phyloP scores from a whole-genome alignment of 306 rosid species.

The Cucurbita argyrosperma region DNA sequence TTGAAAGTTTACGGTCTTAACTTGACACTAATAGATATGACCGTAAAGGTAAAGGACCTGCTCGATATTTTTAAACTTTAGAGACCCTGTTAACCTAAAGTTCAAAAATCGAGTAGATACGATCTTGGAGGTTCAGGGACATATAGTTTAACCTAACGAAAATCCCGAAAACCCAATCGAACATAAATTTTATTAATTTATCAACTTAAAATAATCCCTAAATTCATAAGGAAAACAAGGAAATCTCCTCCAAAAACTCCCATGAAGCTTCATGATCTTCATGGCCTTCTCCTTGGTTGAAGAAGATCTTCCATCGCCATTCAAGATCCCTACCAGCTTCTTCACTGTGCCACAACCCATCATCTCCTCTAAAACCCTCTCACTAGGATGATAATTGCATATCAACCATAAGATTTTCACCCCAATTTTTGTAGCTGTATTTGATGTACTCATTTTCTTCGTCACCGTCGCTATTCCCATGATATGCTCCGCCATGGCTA shows the following conservation, averaged over 20 bases:
- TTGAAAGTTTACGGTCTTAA: too few relatives aligned
- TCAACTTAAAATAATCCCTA: slow-evolving; percentile 15
- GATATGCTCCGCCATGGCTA: slow-evolving; percentile 26
- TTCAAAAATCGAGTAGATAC: too few relatives aligned
- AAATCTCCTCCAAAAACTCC: slow-evolving; percentile 27
- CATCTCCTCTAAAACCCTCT: slow-evolving; percentile 42
- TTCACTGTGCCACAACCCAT: slow-evolving; percentile 34
- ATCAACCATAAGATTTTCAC: slow-evolving; percentile 34
- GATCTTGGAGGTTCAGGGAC: too few relatives aligned
- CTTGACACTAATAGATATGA: not conserved
- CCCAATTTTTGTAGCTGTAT: slow-evolving; percentile 19
- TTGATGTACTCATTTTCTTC: slow-evolving; percentile 20
- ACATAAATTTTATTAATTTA: not conserved
- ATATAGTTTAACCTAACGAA: too few relatives aligned
- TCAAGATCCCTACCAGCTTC: slow-evolving; percentile 29
- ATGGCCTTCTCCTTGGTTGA: slow-evolving; percentile 21
- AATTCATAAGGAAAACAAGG: slow-evolving; percentile 34
- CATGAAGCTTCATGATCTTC: slow-evolving; percentile 35
- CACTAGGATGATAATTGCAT: slow-evolving; percentile 19
- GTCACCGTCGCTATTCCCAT: slow-evolving; percentile 26
- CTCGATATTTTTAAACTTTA: too few relatives aligned
- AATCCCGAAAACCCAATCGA: not conserved
- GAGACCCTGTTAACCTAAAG: too few relatives aligned
- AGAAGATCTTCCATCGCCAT: slow-evolving; percentile 13
- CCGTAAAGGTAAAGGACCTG: too few relatives aligned